phyloP scores from a whole-genome alignment of 1,284 basidiomycete species.

The Malassezia furfur region DNA sequence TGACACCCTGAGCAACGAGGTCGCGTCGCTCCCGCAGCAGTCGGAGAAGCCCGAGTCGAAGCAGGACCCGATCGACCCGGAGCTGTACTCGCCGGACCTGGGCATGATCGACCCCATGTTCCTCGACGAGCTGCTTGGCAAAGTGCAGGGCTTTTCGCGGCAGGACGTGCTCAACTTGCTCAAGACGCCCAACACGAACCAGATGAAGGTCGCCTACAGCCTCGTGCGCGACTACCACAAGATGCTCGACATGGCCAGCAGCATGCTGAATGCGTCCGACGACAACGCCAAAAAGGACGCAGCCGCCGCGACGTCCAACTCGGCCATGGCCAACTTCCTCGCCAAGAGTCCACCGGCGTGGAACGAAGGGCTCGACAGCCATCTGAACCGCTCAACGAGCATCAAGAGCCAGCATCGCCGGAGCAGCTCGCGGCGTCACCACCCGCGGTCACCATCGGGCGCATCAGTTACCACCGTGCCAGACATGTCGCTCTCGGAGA shows the following conservation, averaged over 20 bases:
- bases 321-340: slow-evolving; percentile 50
- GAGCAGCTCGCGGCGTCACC: background rate
- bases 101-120: slow-evolving; percentile 82
- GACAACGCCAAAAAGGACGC: slow-evolving; percentile 24
- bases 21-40: background rate
- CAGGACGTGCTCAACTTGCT: slow-evolving; percentile 79
- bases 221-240: slow-evolving; percentile 78
- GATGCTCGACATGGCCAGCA: slow-evolving; percentile 60
- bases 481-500: background rate
- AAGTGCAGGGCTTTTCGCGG: slow-evolving; percentile 67
- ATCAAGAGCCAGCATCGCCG: slow-evolving; percentile 17
- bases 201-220: slow-evolving; percentile 93
- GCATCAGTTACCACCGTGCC: background rate
- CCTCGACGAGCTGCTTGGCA: slow-evolving; percentile 67
- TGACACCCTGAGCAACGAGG: slow-evolving; percentile 6
- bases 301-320: slow-evolving; percentile 33
- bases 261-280: slow-evolving; percentile 11
- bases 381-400: slow-evolving; percentile 27
- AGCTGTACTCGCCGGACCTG: slow-evolving; percentile 51
- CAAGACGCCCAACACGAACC: slow-evolving; percentile 75
- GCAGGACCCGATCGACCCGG: background rate
- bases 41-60: background rate
- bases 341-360: slow-evolving; percentile 53
- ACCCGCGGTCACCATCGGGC: background rate
- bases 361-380: slow-evolving; percentile 51